These are phyloP conservation scores for Apiospora pterosperma DNA, from an alignment of 2,329 filamentous ascomycete genomes.

Conservation along the genomic window DNA sequence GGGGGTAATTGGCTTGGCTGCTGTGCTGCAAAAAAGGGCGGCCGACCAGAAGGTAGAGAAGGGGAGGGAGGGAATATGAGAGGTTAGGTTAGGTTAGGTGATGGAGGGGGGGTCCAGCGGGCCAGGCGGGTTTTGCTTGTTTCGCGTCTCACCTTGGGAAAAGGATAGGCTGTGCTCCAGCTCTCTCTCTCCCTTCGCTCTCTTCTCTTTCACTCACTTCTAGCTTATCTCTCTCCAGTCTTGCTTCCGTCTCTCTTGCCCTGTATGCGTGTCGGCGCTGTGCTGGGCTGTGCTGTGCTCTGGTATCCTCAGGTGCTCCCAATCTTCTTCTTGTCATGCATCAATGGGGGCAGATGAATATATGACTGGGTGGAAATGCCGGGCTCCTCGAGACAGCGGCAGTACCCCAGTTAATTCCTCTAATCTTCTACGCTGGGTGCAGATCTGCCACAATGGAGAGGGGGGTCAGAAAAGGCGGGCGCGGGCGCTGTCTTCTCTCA, in stretches of 20 bases:
- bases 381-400: conserved; percentile 1
- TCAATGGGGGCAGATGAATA: not conserved
- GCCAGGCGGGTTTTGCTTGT: not conserved
- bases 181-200: not conserved
- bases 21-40: not conserved
- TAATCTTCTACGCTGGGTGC: not conserved
- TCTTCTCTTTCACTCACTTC: not conserved
- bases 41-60: not conserved
- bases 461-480: not conserved
- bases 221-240: not conserved
- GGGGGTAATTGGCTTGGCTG: not conserved
- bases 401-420: conserved; percentile 1
- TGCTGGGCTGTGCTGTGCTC: not conserved
- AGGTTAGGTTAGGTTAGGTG: no score
- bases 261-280: not conserved
- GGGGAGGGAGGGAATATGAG: not conserved
- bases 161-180: conserved; percentile 2
- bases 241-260: not conserved
- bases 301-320: not conserved
- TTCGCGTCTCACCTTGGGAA: conserved; percentile 4
- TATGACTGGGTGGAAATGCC: not conserved
- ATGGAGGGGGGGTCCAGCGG: conserved; percentile 4
- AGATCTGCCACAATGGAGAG: not conserved
- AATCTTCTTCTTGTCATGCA: not conserved
- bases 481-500: not conserved